A percentile compares a stretch with the other conserved stretches of the same genome.
These are phyloP conservation scores for Akanthomyces lecanii DNA, from an alignment of 2,329 filamentous ascomycete genomes.

Conservation along the genomic window DNA sequence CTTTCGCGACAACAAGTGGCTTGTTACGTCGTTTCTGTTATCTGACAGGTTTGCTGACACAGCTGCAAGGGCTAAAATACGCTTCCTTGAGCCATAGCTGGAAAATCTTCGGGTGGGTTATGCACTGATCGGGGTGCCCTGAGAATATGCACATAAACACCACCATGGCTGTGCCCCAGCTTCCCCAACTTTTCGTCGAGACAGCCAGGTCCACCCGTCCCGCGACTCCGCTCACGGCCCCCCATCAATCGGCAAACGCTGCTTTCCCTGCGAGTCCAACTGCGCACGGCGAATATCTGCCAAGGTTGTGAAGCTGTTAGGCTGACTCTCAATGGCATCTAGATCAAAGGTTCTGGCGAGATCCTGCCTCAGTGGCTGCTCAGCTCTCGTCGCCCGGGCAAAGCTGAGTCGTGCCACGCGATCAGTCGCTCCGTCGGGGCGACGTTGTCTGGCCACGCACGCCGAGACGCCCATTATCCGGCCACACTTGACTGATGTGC, in stretches of 20 bases:
- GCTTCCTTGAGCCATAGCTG: slow-evolving; percentile 6
- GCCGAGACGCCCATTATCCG: slow-evolving; percentile 10
- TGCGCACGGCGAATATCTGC: not conserved
- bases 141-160: slow-evolving; percentile 14
- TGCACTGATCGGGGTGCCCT: slow-evolving; percentile 6
- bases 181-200: slow-evolving; percentile 16
- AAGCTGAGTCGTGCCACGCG: slow-evolving; percentile 20
- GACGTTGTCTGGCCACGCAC: slow-evolving; percentile 25
- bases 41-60: not conserved
- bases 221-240: not conserved
- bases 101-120: slow-evolving; percentile 18
- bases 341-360: slow-evolving; percentile 25
- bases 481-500: slow-evolving; percentile 16
- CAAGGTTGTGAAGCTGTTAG: not conserved
- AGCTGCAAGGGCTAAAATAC: slow-evolving; percentile 14
- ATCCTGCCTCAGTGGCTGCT: slow-evolving; percentile 19
- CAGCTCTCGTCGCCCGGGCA: slow-evolving; percentile 14
- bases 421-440: slow-evolving; percentile 22
- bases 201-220: slow-evolving; percentile 6
- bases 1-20: slow-evolving; percentile 13
- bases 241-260: not conserved
- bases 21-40: not conserved
- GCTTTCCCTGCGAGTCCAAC: not conserved
- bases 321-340: slow-evolving; percentile 25
- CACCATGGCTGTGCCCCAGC: not conserved